Evolutionary conservation across 768 basidiomycete species (phyloP).

Genomic region (Leccinum subgranulosum): DNA sequence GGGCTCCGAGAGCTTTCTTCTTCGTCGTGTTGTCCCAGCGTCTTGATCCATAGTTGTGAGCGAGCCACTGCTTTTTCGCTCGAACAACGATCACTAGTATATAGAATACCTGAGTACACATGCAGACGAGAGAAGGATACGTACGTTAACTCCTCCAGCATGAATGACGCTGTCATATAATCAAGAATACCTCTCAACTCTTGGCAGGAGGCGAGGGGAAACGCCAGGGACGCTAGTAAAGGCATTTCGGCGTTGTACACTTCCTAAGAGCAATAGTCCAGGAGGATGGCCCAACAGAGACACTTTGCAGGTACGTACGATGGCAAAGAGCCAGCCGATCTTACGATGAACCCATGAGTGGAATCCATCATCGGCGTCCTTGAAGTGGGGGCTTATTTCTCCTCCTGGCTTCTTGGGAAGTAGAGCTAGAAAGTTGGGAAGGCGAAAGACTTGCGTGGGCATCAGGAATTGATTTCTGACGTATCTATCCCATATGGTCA

Average conservation of each 20-base stretch:
- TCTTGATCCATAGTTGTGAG: conserved; percentile 25
- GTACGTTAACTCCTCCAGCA: conserved; percentile 30
- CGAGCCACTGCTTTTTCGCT: conserved; percentile 13
- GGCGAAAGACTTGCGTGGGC: conserved; percentile 18
- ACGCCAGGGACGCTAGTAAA: conserved; percentile 24
- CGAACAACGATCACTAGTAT: conserved; percentile 25
- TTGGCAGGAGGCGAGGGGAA: conserved; percentile 19
- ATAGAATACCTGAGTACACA: not conserved
- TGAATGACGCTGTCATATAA: conserved; percentile 31
- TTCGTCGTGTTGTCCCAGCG: conserved; percentile 17
- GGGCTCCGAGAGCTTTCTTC: conserved; percentile 18
- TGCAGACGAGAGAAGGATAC: not conserved
- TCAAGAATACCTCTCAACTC: conserved; percentile 23
- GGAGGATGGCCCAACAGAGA: not conserved
- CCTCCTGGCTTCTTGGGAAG: conserved; percentile 29
- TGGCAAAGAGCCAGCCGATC: conserved; percentile 22
- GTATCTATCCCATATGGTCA: too few relatives aligned
- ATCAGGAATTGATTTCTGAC: conserved; percentile 6
- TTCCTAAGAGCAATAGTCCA: conserved; percentile 13
- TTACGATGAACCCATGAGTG: conserved; percentile 22
- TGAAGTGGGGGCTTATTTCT: conserved; percentile 25
- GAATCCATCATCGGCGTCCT: conserved; percentile 19
- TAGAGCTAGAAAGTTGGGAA: conserved; percentile 24
- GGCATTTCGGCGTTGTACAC: conserved; percentile 27
- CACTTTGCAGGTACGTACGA: conserved; percentile 10